Conservation (phyloP, 2,329 filamentous ascomycete species). For the Colletotrichum tamarilloi region DNA sequence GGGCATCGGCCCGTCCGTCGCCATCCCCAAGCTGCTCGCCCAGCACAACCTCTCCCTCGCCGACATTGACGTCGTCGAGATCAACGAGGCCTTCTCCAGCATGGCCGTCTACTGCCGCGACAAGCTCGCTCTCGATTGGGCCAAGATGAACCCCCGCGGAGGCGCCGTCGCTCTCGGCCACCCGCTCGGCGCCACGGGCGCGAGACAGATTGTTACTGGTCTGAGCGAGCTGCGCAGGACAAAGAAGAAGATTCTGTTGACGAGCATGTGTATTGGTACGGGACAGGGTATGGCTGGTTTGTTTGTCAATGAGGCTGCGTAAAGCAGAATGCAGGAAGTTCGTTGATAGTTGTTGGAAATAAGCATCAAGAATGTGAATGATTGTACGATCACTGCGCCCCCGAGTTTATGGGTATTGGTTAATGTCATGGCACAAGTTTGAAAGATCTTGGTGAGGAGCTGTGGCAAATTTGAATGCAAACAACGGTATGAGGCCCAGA, state of each 20-base stretch:
- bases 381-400: neutral
- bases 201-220: slow-evolving; percentile 88
- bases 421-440: too few species aligned
- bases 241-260: slow-evolving; percentile 91
- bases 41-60: slow-evolving; percentile 82
- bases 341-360: too few species aligned
- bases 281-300: slow-evolving; percentile 76
- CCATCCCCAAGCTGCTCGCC: slow-evolving; percentile 83
- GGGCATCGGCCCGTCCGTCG: slow-evolving; percentile 86
- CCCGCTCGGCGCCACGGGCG: slow-evolving; percentile 82
- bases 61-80: slow-evolving; percentile 89
- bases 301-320: slow-evolving; percentile 67
- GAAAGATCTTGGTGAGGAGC: too few species aligned
- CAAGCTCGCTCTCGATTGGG: slow-evolving; percentile 74
- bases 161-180: slow-evolving; percentile 88
- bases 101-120: slow-evolving; percentile 96
- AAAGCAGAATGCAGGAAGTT: neutral
- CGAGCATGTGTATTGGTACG: slow-evolving; percentile 87
- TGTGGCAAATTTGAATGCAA: neutral
- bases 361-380: neutral
- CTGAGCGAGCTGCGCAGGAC: slow-evolving; percentile 84
- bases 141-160: slow-evolving; percentile 84
- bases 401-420: neutral
- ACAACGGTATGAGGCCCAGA: neutral
- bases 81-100: slow-evolving; percentile 98